phyloP scores from a whole-genome alignment of 2,329 filamentous ascomycete species.

The Berkeleyomyces rouxiae region DNA sequence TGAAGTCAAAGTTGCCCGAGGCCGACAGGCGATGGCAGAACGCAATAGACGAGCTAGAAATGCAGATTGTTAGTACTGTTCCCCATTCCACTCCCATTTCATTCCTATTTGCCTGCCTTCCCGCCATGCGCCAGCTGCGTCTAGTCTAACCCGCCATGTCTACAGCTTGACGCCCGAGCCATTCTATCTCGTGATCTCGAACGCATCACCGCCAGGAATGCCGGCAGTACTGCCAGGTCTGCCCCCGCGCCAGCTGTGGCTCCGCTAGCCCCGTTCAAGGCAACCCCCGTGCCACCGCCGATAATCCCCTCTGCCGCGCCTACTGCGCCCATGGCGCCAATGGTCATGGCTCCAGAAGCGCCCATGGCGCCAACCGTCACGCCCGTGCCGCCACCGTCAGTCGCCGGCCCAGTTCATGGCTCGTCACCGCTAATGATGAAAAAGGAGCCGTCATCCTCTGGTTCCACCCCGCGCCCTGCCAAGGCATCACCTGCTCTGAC shows the following conservation, averaged over 20 bases:
- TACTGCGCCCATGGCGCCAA: conserved; percentile 3
- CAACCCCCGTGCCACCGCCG: conserved; percentile 11
- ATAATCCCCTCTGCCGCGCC: conserved; percentile 1
- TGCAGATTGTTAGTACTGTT: conserved; percentile 33
- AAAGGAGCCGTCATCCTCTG: conserved; percentile 6
- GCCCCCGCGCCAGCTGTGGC: conserved; percentile 6
- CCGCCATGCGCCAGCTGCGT: background rate
- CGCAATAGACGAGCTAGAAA: conserved; percentile 39
- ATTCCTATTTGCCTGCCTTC: background rate
- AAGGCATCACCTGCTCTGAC: conserved; percentile 7
- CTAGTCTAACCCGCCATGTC: background rate
- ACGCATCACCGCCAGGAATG: conserved; percentile 17
- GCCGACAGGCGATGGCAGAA: conserved; percentile 33
- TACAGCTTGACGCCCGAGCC: conserved; percentile 33
- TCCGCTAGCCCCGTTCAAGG: conserved; percentile 2
- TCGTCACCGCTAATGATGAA: conserved; percentile 11
- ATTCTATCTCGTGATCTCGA: conserved; percentile 16
- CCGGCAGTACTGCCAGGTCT: background rate
- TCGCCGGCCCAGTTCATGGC: background rate
- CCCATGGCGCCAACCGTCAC: conserved; percentile 2
- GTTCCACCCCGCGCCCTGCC: background rate
- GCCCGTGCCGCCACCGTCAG: conserved; percentile 3
- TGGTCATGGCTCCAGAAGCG: conserved; percentile 13
- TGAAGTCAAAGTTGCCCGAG: conserved; percentile 29
- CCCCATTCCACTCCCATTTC: background rate